phyloP scores from a whole-genome alignment of 306 rosid species.

The Mucuna pruriens region DNA sequence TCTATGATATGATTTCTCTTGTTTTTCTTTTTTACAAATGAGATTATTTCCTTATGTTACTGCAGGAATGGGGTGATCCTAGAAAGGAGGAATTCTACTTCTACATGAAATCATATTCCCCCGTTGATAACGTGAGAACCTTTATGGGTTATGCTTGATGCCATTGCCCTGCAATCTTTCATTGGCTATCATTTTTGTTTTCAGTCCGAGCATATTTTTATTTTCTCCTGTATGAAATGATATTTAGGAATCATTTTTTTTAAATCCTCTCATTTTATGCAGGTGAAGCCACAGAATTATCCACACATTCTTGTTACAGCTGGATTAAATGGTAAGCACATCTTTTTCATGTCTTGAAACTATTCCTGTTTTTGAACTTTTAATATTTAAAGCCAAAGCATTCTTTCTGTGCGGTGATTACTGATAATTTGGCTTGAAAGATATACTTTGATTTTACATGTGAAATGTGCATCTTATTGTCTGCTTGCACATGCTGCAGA shows the following conservation, averaged over 20 bases:
- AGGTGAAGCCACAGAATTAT: conserved; percentile 83
- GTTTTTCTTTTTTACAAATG: conserved; percentile 27
- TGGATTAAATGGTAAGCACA: conserved; percentile 82
- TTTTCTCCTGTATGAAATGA: conserved; percentile 3
- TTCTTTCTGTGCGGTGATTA: conserved; percentile 33
- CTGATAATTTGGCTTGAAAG: conserved; percentile 33
- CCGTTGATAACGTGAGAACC: conserved; percentile 87
- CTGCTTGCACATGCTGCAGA: conserved; percentile 55
- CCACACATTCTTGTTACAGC: conserved; percentile 89
- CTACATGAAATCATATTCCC: conserved; percentile 97
- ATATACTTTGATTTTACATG: conserved; percentile 8
- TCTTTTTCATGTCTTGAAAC: neutral
- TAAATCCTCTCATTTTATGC: conserved; percentile 33
- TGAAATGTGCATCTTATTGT: conserved; percentile 19
- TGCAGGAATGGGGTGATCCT: conserved; percentile 99
- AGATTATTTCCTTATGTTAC: conserved; percentile 34
- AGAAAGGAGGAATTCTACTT: conserved; percentile 89
- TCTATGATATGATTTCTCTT: conserved; percentile 25
- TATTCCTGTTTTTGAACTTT: neutral
- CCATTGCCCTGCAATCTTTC: conserved; percentile 16
- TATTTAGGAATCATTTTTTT: neutral
- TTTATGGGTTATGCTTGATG: conserved; percentile 10
- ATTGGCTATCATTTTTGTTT: conserved; percentile 24
- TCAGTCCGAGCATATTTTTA: conserved; percentile 18
- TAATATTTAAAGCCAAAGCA: conserved; percentile 1